Evolutionary conservation across 805 yeast genomes (phyloP), one percentile per base, ranked within the genome.

Genomic region (Saturnispora halmiae): DNA sequence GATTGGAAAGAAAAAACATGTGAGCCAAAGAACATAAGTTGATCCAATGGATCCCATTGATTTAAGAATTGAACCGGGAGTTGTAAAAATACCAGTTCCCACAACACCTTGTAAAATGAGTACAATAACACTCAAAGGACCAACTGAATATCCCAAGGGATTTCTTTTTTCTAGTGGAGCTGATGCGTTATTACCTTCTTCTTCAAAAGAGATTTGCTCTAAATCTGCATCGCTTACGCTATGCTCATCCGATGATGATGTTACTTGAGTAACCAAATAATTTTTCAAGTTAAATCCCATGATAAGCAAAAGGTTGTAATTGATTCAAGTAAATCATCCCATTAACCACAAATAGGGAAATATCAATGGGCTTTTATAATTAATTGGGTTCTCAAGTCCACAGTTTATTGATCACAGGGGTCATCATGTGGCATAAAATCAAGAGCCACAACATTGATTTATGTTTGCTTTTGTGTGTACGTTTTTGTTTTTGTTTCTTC

Each of bases 31-130:
- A 4, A 68, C 60, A 39, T 67, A 68, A 4, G 67, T 51, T 9
- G 68, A 63, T 25, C 73, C 73, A 33, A 68, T 50, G 1, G 69
- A 63, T 1, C 72, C 72, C 40, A 66, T 58, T 2, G 67, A 59
- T n/a, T 53, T 55, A n/a, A 69, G 67, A 43, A 81, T 69, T 2
- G 75, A 65, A 3, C 79, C 73, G 4, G 87, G 83, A 0, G 82
- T 78, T 10, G 82, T 75, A 55, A 81, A 81, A 36, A 81, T 79
- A 60, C 87, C 87, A 0, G 87, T 80, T 47, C 88, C 88, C 33
- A 81, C 67, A 64, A 81, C 74, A 49, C 87, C 75, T 48, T 79
- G 80, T 51, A 79, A 65, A 42, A 79, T 74, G 43, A 79, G 61
- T 38, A 81, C 80, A 40, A 79, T 69, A 40, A 87, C 82, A 33